Evolutionary conservation across 129 eudicot genomes (phyloP), one percentile per base, ranked within the genome.

Genomic region (Sambucus nigra): DNA sequence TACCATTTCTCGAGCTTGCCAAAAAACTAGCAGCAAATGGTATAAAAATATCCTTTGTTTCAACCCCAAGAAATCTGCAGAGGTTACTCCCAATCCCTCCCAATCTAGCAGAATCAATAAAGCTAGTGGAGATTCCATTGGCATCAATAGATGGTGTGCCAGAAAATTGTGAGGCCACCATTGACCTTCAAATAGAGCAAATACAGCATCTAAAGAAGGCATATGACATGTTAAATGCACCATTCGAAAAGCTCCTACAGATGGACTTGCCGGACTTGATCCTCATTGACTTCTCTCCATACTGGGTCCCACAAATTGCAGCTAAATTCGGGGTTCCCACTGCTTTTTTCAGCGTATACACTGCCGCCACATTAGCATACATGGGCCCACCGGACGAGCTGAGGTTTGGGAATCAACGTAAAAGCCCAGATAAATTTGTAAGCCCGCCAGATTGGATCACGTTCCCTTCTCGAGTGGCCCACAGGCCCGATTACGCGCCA

Each of bases 11-110:
- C 40, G 71, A 78, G 22, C 71, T 82, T 47, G 53, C 82, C 45
- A 60, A 65, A 53, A 58, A 69, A 56, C 66, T 82, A 53, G 92
- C 82, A 39, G 57, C 59, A 57, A 51, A 59, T 18, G 79, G 79
- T 23, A 66, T 74, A 17, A 53, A 21, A 44, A 53, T 81, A 23
- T 73, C 91, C 39, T 77, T 60, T 16, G 68, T 81, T 61, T 73
- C 91, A 53, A 81, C 91, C 59, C 79, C 76, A 44, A 73, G 57
- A 59, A 81, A 81, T 57, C 78, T 81, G 40, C 50, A 67, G 13
- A 56, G 92, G 25, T 57, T 82, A 23, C 79, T 85, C 29, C 47
- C 63, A 23, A 74, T 82, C 51, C 80, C 86, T 45, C 35, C 54
- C 21, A n/a, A 55, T 45, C 57, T 82, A 21, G 58, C 55, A 7